Percentiles rank a stretch among this genome's conserved stretches.
These are phyloP conservation scores for Debaryomyces robertsiae DNA, from an alignment of 1,139 yeast species.

Conservation along the genomic window DNA sequence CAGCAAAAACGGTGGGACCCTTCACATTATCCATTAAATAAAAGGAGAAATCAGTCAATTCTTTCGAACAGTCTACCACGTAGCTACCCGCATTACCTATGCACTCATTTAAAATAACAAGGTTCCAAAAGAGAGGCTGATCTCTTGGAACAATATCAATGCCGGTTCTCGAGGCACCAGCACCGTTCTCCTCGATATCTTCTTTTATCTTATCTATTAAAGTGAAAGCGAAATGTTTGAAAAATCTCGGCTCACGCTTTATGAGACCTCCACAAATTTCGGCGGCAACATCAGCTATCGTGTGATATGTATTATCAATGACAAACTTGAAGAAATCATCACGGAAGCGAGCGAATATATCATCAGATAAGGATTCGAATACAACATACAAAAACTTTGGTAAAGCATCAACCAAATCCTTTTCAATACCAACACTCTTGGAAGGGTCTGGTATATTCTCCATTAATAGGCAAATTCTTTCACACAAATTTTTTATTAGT, in stretches of 20 bases:
- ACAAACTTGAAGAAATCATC: constrained; percentile 58
- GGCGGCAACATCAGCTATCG: constrained; percentile 68
- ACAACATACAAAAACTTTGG: constrained; percentile 71
- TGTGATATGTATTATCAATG: constrained; percentile 60
- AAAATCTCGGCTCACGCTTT: constrained; percentile 57
- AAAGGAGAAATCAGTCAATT: constrained; percentile 53
- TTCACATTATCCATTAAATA: constrained; percentile 59
- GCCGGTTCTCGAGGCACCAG: constrained; percentile 75
- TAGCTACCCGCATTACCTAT: constrained; percentile 66
- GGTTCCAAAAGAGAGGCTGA: constrained; percentile 71
- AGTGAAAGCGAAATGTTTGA: constrained; percentile 46
- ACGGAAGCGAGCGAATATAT: constrained; percentile 55
- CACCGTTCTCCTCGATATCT: constrained; percentile 81
- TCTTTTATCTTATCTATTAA: constrained; percentile 58
- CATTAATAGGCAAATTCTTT: constrained; percentile 62
- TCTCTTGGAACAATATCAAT: constrained; percentile 75
- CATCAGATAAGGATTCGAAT: constrained; percentile 70
- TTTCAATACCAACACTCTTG: constrained; percentile 48
- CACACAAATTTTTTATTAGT: constrained; percentile 58
- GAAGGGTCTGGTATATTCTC: constrained; percentile 77
- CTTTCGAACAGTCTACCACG: constrained; percentile 46
- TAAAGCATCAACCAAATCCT: constrained; percentile 55
- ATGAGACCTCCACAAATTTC: constrained; percentile 71
- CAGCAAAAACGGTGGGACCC: constrained; percentile 61
- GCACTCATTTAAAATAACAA: constrained; percentile 70